phyloP scores from a whole-genome alignment of 2,329 filamentous ascomycete genomes.

The Bipolaris victoriae region DNA sequence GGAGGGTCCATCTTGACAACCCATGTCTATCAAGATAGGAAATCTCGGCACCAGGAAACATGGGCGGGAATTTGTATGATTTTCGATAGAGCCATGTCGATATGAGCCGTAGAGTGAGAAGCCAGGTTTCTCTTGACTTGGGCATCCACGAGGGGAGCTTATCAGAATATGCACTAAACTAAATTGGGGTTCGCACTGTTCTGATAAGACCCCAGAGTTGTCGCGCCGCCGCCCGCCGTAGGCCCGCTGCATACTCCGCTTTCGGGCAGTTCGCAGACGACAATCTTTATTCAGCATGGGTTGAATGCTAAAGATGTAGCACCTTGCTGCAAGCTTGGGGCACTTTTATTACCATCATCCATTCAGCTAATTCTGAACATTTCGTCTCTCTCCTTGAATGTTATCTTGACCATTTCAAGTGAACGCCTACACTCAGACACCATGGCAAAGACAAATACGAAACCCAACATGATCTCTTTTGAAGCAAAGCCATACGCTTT shows the following conservation, averaged over 20 bases:
- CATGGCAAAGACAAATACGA: slow-evolving; percentile 7
- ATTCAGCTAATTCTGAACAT: background rate
- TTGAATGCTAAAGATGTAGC: background rate
- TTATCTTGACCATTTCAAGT: background rate
- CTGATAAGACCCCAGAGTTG: slow-evolving; percentile 21
- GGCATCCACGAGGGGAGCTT: background rate
- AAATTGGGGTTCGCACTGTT: background rate
- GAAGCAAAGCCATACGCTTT: slow-evolving; percentile 56
- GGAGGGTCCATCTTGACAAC: background rate
- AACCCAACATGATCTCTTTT: slow-evolving; percentile 27
- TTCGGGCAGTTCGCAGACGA: slow-evolving; percentile 2
- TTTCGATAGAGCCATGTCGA: background rate
- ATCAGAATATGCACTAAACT: slow-evolving; percentile 3
- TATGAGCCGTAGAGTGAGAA: background rate
- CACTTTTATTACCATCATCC: background rate
- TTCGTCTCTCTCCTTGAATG: background rate
- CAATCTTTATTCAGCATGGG: slow-evolving; percentile 11
- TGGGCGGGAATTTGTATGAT: background rate
- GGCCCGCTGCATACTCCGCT: slow-evolving; percentile 21
- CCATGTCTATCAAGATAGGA: slow-evolving; percentile 21
- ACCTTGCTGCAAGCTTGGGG: background rate
- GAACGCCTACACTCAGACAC: background rate
- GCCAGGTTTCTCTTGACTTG: background rate
- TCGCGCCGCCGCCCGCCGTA: slow-evolving; percentile 22
- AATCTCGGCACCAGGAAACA: slow-evolving; percentile 19